Conservation (phyloP, 2,329 filamentous ascomycete species). For the Aaosphaeria arxii region DNA sequence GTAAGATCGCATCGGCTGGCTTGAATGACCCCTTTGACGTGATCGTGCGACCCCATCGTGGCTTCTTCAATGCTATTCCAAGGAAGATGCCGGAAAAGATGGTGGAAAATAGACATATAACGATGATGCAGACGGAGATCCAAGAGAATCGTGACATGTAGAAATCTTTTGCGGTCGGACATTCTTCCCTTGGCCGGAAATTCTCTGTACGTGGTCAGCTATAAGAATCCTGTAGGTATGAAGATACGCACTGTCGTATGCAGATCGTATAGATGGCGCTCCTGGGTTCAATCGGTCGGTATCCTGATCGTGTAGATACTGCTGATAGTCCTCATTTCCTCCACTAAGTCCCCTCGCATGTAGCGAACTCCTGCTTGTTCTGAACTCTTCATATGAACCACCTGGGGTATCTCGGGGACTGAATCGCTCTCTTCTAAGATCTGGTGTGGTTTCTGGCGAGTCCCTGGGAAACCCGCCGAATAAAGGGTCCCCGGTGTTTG, state of each 20-base stretch:
- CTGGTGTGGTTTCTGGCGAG: constrained; percentile 28
- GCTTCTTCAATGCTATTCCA: constrained; percentile 58
- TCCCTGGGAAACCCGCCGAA: constrained; percentile 22
- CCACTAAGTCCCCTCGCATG: neutral
- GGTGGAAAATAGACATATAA: constrained; percentile 61
- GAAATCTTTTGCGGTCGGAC: constrained; percentile 37
- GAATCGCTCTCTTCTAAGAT: constrained; percentile 28
- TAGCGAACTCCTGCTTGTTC: too few species aligned
- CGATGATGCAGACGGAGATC: constrained; percentile 44
- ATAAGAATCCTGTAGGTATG: neutral
- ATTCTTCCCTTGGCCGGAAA: constrained; percentile 35
- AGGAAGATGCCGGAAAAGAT: constrained; percentile 66
- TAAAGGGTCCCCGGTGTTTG: constrained; percentile 26
- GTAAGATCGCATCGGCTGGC: constrained; percentile 62
- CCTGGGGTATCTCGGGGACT: constrained; percentile 19
- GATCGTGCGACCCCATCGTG: constrained; percentile 60
- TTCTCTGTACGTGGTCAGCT: constrained; percentile 9
- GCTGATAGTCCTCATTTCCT: constrained; percentile 24
- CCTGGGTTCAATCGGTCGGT: constrained; percentile 18
- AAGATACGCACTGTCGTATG: constrained; percentile 25
- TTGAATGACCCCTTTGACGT: constrained; percentile 51
- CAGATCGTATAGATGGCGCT: constrained; percentile 31
- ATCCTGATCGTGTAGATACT: constrained; percentile 23
- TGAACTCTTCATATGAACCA: constrained; percentile 1
- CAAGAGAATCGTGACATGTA: constrained; percentile 43